Conservation (phyloP, 805 yeast genomes). For the Zygosaccharomyces kombuchaensis region DNA sequence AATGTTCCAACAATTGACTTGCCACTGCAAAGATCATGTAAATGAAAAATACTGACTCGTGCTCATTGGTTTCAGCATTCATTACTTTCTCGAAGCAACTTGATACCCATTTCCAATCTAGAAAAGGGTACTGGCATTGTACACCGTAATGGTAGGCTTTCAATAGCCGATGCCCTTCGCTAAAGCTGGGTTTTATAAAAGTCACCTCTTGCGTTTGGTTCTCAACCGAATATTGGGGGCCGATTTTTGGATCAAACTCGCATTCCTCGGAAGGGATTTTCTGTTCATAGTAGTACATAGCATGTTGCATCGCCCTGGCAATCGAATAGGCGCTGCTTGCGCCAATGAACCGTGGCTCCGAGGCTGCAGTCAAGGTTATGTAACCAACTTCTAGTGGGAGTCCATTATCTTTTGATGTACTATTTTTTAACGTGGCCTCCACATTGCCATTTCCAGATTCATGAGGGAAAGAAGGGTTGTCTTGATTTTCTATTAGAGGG, state of each 20-base stretch:
- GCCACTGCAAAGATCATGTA: slow-evolving; percentile 36
- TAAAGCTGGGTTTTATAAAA: slow-evolving; percentile 22
- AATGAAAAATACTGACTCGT: slow-evolving; percentile 25
- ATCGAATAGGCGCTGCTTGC: slow-evolving; percentile 34
- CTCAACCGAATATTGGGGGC: not conserved
- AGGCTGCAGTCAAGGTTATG: slow-evolving; percentile 31
- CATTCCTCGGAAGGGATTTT: not conserved
- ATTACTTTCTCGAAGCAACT: slow-evolving; percentile 22
- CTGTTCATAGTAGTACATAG: slow-evolving; percentile 20
- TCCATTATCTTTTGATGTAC: slow-evolving; percentile 7
- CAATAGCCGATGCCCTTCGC: slow-evolving; percentile 16
- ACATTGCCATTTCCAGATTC: not conserved
- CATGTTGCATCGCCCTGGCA: slow-evolving; percentile 29
- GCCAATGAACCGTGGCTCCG: slow-evolving; percentile 32
- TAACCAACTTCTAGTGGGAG: slow-evolving; percentile 32
- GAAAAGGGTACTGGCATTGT: slow-evolving; percentile 37
- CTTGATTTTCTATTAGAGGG: not conserved
- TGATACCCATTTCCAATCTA: slow-evolving; percentile 30
- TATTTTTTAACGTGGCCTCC: not conserved
- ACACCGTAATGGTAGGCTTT: slow-evolving; percentile 28
- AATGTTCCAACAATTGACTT: slow-evolving; percentile 21
- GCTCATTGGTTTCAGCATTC: slow-evolving; percentile 14
- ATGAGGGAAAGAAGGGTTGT: not conserved
- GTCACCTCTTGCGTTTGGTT: slow-evolving; percentile 11
- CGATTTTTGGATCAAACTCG: not conserved